Conservation (phyloP, 2,329 filamentous ascomycete genomes). For the Trichoderma semiorbis region DNA sequence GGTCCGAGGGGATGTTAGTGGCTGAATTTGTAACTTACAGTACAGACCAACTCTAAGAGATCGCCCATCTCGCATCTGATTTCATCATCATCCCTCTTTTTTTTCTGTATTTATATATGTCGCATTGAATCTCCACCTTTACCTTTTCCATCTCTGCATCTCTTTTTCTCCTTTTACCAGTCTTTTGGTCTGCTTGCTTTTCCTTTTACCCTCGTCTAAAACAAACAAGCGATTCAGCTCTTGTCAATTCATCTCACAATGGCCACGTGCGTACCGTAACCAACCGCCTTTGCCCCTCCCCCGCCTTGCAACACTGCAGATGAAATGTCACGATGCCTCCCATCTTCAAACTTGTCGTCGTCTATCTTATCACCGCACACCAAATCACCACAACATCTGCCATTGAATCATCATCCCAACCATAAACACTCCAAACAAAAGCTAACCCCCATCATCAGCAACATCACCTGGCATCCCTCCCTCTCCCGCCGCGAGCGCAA, state of each 20-base stretch:
- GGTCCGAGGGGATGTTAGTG: background rate
- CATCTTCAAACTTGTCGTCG: background rate
- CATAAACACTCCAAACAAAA: background rate
- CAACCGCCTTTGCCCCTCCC: background rate
- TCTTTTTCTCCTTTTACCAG: background rate
- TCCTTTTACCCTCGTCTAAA: background rate
- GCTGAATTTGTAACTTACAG: background rate
- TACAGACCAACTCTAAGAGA: background rate
- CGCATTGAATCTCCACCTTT: background rate
- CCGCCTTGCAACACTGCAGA: background rate
- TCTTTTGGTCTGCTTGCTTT: background rate
- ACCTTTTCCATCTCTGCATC: background rate
- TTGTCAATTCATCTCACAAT: constrained; percentile 13
- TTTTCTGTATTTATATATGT: background rate
- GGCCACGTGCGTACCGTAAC: constrained; percentile 22
- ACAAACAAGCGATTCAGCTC: background rate
- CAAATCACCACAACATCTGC: background rate
- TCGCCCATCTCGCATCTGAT: background rate
- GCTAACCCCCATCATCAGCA: constrained; percentile 49
- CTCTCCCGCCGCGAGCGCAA: constrained; percentile 76
- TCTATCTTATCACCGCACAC: no score
- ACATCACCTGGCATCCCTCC: constrained; percentile 86
- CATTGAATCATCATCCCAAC: background rate
- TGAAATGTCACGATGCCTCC: background rate
- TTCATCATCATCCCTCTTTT: background rate